Percentiles rank a stretch among this genome's conserved stretches.
phyloP scores from a whole-genome alignment of 2,329 filamentous ascomycete genomes.

The Alternaria sp. region DNA sequence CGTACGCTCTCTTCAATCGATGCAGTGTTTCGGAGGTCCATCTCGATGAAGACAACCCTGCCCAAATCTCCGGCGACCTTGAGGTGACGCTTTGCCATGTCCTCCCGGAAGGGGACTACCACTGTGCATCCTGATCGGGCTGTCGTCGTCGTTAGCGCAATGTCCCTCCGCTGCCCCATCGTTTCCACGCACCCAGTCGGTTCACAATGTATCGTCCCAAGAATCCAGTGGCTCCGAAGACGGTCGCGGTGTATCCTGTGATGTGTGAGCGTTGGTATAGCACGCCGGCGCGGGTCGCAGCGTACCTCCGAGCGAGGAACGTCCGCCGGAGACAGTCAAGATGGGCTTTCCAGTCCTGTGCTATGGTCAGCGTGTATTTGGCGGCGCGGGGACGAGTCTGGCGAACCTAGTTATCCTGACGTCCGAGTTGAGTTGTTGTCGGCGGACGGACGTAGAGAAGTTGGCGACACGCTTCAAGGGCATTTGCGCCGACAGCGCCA shows the following conservation, averaged over 20 bases:
- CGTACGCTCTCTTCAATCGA: slow-evolving; percentile 97
- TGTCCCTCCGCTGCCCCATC: background rate
- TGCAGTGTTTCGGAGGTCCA: slow-evolving; percentile 89
- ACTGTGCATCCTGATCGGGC: slow-evolving; percentile 94
- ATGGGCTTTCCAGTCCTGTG: slow-evolving; percentile 89
- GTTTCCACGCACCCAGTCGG: slow-evolving; percentile 70
- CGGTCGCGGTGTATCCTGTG: slow-evolving; percentile 90
- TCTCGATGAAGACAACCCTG: slow-evolving; percentile 88
- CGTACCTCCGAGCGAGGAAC: slow-evolving; percentile 85
- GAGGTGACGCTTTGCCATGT: slow-evolving; percentile 96
- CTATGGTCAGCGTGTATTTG: slow-evolving; percentile 15
- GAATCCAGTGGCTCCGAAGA: slow-evolving; percentile 97
- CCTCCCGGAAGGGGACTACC: slow-evolving; percentile 90
- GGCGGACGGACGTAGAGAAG: slow-evolving; percentile 38
- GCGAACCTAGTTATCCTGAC: slow-evolving; percentile 75
- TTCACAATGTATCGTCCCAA: slow-evolving; percentile 98
- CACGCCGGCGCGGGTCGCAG: slow-evolving; percentile 10
- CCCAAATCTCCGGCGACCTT: slow-evolving; percentile 96
- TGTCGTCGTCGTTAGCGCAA: slow-evolving; percentile 50
- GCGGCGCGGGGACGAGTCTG: background rate
- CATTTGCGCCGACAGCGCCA: slow-evolving; percentile 43
- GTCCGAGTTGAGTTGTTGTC: slow-evolving; percentile 67
- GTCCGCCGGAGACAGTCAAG: slow-evolving; percentile 85
- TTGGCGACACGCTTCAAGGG: slow-evolving; percentile 35
- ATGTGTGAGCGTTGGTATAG: slow-evolving; percentile 38